A percentile compares a stretch with the other conserved stretches of the same genome.
Evolutionary conservation across 2,329 filamentous ascomycete genomes (phyloP).

Genomic region (Trichoderma gracile): DNA sequence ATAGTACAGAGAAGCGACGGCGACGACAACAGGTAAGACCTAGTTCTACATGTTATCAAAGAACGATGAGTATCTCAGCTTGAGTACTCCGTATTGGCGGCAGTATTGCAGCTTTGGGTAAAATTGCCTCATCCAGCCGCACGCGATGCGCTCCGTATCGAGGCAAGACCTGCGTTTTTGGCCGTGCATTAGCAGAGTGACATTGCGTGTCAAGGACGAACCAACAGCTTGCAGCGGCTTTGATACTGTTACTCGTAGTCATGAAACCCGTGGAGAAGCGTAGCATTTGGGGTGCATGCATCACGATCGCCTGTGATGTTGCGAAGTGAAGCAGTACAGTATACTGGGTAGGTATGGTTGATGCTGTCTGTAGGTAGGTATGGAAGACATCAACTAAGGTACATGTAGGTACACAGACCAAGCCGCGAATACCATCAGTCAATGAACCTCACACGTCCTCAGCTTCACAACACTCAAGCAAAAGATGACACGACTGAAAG

Average conservation of each 20-base stretch:
- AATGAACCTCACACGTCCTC: no score
- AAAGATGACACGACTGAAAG: no score
- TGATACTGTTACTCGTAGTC: no score
- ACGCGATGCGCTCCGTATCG: not conserved
- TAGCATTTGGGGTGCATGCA: slow-evolving; percentile 1
- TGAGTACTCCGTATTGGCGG: no score
- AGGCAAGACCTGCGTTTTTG: not conserved
- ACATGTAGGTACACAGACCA: no score
- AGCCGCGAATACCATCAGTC: no score
- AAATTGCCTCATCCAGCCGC: slow-evolving; percentile 20
- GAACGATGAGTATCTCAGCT: not conserved
- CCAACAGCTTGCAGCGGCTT: not conserved
- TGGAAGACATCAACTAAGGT: no score
- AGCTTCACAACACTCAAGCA: no score
- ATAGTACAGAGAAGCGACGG: not conserved
- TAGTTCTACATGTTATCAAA: no score
- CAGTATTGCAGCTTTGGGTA: not conserved
- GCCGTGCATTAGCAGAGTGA: slow-evolving; percentile 15
- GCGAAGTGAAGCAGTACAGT: no score
- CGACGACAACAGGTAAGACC: not conserved
- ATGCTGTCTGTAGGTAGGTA: not conserved
- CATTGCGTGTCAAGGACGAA: slow-evolving; percentile 2
- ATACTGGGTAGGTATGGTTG: no score
- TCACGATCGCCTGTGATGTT: not conserved
- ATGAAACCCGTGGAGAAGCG: no score